These are phyloP conservation scores for Skeletonema menzelii DNA, from an alignment of 108 stramenopile species.

Conservation along the genomic window DNA sequence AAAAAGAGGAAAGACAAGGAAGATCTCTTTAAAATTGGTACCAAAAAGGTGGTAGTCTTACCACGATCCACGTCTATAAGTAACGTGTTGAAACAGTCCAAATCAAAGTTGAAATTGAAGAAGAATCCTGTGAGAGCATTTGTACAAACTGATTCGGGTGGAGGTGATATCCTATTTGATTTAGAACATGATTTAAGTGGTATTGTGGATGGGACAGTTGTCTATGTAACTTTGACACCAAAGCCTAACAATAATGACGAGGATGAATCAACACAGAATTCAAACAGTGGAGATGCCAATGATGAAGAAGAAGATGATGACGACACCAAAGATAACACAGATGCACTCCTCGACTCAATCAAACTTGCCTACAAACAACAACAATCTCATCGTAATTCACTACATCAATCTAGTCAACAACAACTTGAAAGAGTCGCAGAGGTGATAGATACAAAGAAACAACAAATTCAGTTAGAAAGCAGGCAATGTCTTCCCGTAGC, in stretches of 20 bases:
- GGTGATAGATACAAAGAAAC: slow-evolving; percentile 7
- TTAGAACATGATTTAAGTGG: slow-evolving; percentile 39
- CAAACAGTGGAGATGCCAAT: slow-evolving; percentile 13
- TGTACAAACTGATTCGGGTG: slow-evolving; percentile 7
- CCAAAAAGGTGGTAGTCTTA: slow-evolving; percentile 53
- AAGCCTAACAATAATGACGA: neutral
- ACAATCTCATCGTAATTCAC: slow-evolving; percentile 12
- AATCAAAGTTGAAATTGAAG: slow-evolving; percentile 55
- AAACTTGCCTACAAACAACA: slow-evolving; percentile 46
- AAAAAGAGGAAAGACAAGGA: slow-evolving; percentile 4
- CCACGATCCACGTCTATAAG: slow-evolving; percentile 24
- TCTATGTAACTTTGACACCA: slow-evolving; percentile 46
- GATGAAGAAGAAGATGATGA: slow-evolving; percentile 21
- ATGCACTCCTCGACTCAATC: slow-evolving; percentile 51
- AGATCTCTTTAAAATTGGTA: slow-evolving; percentile 43
- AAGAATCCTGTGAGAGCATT: slow-evolving; percentile 52
- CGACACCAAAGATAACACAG: slow-evolving; percentile 12
- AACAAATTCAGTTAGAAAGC: neutral
- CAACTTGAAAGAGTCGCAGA: slow-evolving; percentile 16
- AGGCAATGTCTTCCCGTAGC: slow-evolving; percentile 60
- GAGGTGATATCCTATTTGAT: slow-evolving; percentile 23
- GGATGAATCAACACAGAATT: slow-evolving; percentile 4
- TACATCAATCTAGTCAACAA: neutral
- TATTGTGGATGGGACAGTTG: slow-evolving; percentile 50
- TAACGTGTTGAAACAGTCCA: slow-evolving; percentile 45